phyloP scores from a whole-genome alignment of 345 rosid species.

The Passiflora organensis region DNA sequence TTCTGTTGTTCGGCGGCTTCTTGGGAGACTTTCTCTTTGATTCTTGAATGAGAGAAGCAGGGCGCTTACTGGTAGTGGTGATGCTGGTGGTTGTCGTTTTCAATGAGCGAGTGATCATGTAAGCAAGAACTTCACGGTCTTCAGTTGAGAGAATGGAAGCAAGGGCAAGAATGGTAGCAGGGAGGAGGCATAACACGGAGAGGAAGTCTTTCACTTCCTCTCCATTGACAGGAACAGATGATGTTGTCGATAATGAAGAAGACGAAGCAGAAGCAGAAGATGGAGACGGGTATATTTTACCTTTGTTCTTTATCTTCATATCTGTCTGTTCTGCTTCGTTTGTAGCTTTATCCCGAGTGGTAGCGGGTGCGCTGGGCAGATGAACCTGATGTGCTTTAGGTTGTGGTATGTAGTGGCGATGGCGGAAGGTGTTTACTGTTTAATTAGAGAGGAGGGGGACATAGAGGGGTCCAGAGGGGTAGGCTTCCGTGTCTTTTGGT shows the following conservation, averaged over 20 bases:
- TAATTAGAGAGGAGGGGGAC: neutral
- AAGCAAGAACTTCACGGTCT: conserved; percentile 87
- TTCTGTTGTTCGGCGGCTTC: conserved; percentile 15
- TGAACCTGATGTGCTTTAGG: too few relatives aligned
- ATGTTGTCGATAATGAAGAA: conserved; percentile 15
- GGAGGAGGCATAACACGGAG: conserved; percentile 58
- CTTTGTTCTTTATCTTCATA: conserved; percentile 82
- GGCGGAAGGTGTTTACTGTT: neutral
- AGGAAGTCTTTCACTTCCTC: conserved; percentile 28
- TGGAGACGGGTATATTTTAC: conserved; percentile 75
- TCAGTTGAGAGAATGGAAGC: conserved; percentile 56
- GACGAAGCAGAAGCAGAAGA: conserved; percentile 16
- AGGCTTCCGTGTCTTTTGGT: neutral
- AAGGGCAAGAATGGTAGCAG: conserved; percentile 62
- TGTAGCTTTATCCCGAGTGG: neutral
- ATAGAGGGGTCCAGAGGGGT: neutral
- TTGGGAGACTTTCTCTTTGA: conserved; percentile 36
- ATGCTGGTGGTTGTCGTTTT: conserved; percentile 31
- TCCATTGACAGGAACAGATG: conserved; percentile 2
- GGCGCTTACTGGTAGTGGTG: neutral
- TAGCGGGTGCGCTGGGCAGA: neutral
- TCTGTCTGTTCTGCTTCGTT: neutral
- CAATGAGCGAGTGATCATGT: conserved; percentile 64
- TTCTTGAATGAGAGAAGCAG: conserved; percentile 13
- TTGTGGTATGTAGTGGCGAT: neutral